Conservation (phyloP, 192 early-diverging fungal species). For the Podila epicladia region DNA sequence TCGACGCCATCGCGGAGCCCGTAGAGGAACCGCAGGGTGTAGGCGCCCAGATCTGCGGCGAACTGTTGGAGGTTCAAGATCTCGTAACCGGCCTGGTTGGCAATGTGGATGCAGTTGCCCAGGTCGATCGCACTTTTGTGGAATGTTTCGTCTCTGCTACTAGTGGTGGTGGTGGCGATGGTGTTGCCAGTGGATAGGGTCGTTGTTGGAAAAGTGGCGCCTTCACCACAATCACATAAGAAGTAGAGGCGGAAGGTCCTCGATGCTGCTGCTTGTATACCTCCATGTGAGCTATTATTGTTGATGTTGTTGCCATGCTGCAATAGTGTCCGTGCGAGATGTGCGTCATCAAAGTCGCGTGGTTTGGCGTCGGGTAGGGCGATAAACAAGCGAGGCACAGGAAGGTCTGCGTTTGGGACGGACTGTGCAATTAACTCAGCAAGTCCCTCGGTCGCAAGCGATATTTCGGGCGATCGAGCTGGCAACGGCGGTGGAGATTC, state of each 20-base stretch:
- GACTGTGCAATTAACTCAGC: slow-evolving; percentile 8
- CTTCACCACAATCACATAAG: slow-evolving; percentile 20
- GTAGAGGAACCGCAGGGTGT: slow-evolving; percentile 15
- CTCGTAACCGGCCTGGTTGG: slow-evolving; percentile 19
- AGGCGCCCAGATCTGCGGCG: slow-evolving; percentile 5
- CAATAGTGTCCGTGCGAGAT: not conserved
- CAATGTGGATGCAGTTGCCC: slow-evolving; percentile 30
- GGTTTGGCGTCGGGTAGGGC: slow-evolving; percentile 24
- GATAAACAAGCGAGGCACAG: slow-evolving; percentile 21
- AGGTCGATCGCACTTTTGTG: not conserved
- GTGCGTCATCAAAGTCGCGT: slow-evolving; percentile 1
- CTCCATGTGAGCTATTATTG: not conserved
- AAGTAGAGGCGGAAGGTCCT: slow-evolving; percentile 23
- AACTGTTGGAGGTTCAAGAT: slow-evolving; percentile 19
- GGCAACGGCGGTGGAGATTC: not conserved
- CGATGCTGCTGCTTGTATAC: not conserved
- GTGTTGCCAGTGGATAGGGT: not conserved
- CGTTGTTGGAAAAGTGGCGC: slow-evolving; percentile 10
- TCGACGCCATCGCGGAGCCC: slow-evolving; percentile 7
- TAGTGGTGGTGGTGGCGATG: not conserved
- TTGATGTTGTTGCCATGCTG: not conserved
- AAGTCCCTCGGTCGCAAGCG: not conserved
- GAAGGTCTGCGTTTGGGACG: not conserved
- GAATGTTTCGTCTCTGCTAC: not conserved
- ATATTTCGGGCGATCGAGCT: not conserved